These are phyloP conservation scores for Fraxinus velutina DNA, from an alignment of 305 asterid species.

Conservation along the genomic window DNA sequence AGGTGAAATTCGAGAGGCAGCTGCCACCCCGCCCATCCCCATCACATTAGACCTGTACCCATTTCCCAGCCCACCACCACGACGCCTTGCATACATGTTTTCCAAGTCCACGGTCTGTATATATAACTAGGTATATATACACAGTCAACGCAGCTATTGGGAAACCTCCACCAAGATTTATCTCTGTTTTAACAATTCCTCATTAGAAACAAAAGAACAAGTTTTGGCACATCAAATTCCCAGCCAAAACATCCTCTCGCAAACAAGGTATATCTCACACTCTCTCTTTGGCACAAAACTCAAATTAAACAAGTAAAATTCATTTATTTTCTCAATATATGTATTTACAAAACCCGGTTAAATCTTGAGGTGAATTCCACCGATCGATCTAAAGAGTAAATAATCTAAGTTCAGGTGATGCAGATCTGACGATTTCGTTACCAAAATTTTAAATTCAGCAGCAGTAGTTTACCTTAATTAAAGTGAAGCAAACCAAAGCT, in stretches of 20 bases:
- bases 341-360: not conserved
- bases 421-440: slow-evolving; percentile 34
- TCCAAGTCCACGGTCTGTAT: slow-evolving; percentile 7
- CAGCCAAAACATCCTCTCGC: slow-evolving; percentile 11
- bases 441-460: slow-evolving; percentile 33
- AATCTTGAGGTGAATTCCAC: not conserved
- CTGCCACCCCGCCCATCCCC: slow-evolving; percentile 48
- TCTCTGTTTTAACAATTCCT: slow-evolving; percentile 24
- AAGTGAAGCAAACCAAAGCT: slow-evolving; percentile 39
- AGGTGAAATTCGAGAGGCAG: slow-evolving; percentile 54
- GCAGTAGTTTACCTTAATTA: slow-evolving; percentile 41
- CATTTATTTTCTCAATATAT: not conserved
- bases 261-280: not conserved
- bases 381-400: slow-evolving; percentile 7
- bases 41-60: slow-evolving; percentile 60
- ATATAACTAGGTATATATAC: not conserved
- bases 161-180: slow-evolving; percentile 23
- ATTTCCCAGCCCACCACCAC: slow-evolving; percentile 56
- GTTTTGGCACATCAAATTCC: not conserved
- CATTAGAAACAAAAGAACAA: not conserved
- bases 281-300: not conserved
- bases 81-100: slow-evolving; percentile 67
- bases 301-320: not conserved
- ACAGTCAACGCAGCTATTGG: slow-evolving; percentile 3
- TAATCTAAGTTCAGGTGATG: slow-evolving; percentile 14